These are phyloP conservation scores for Ploettnerulaceae sp. DNA, from an alignment of 2,329 filamentous ascomycete species.

Conservation along the genomic window DNA sequence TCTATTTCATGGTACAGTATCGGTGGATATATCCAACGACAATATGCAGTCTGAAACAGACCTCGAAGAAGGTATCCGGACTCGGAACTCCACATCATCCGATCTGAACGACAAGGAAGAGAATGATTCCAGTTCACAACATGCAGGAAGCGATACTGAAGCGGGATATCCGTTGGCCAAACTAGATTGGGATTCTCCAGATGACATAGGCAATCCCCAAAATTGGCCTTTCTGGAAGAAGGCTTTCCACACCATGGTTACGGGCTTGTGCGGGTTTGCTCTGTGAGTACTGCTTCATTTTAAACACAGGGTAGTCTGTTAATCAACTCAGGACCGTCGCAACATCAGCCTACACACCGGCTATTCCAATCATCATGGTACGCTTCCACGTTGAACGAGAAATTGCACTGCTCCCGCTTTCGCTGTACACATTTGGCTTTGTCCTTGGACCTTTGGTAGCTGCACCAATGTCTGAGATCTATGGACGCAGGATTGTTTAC, in stretches of 20 bases:
- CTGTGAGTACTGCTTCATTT: slow-evolving; percentile 18
- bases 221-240: slow-evolving; percentile 27
- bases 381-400: slow-evolving; percentile 52
- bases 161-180: background rate
- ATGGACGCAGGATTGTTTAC: slow-evolving; percentile 57
- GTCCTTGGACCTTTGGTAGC: slow-evolving; percentile 59
- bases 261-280: slow-evolving; percentile 26
- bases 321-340: slow-evolving; percentile 24
- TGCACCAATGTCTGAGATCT: slow-evolving; percentile 61
- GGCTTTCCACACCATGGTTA: slow-evolving; percentile 24
- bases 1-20: background rate
- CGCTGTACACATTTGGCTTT: slow-evolving; percentile 56
- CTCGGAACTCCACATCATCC: background rate
- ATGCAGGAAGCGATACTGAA: slow-evolving; percentile 7
- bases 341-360: slow-evolving; percentile 44
- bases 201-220: slow-evolving; percentile 23
- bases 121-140: background rate
- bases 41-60: background rate
- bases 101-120: slow-evolving; percentile 1
- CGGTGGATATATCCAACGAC: background rate
- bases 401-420: slow-evolving; percentile 52
- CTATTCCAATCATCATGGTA: slow-evolving; percentile 43
- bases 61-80: background rate
- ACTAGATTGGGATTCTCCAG: slow-evolving; percentile 24
- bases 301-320: background rate